Evolutionary conservation across 2,329 filamentous ascomycete genomes (phyloP), one percentile per base, ranked within the genome.

Genomic region (Ceratocystis huliohia): DNA sequence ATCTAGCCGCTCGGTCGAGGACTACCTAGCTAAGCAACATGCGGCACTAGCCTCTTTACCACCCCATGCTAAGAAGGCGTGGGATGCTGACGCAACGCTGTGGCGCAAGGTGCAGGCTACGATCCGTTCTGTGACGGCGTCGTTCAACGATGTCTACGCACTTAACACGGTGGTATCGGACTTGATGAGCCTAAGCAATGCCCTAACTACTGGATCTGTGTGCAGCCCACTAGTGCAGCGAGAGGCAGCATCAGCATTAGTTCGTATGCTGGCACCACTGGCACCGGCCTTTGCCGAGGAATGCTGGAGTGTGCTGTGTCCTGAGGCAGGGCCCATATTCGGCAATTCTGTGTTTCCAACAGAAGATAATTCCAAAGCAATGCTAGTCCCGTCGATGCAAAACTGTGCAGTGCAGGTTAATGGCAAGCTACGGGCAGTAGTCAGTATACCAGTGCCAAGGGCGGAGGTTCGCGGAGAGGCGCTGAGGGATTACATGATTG

Each of bases 151-250:
- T 63, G 85, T 91, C 0, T 88, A 91, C 73, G 81, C 88, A 0
- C 80, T 96, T 65, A 96, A 96, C 76, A 95, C 90, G 0, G 81
- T 89, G 7, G 82, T 96, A 20, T 94, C 89, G 1, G 88, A 93
- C 72, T 79, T 96, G 15, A 96, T 91, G 81, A 84, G 83, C 53
- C 79, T 96, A 17, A 92, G 89, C 3, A 96, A 96, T 73, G 75
- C 78, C 0, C 76, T 91, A 15, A 74, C 80, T 41, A 80, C 80
- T 2, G 3, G 28, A 15, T 30, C 30, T n/a, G 10, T 1, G 22
- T 20, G 17, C 44, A 77, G 78, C 46, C 71, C 73, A 2, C 63
- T 75, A 3, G 72, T 88, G 70, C 77, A 76, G 72, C 75, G 78
- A 56, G 75, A 80, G 28, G 80, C 84, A 0, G 74, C 79, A 0